Evolutionary conservation across 345 rosid genomes (phyloP), one percentile per base, ranked within the genome.

Genomic region (Murraya paniculata): DNA sequence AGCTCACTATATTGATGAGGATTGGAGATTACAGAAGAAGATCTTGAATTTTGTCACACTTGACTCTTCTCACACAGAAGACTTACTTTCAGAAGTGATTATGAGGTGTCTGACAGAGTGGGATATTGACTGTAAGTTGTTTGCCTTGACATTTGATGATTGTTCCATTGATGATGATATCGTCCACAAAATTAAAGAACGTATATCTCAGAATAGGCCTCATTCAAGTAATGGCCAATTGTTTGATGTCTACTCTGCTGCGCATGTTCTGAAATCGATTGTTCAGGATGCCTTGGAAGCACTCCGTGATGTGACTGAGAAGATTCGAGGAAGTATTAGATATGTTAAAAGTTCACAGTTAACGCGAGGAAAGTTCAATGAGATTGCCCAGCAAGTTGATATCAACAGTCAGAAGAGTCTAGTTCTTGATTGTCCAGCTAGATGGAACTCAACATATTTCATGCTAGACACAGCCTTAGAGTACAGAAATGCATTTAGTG

Each of bases 81-180:
- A 95, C 84, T 83, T 90, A 97, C 95, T 95, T 80, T 87, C 98
- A 0, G 96, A 93, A 80, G 93, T 93, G 57, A 87, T 95, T 65
- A 84, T 90, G 36, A 88, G 87, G 79, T 92, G 91, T 81, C 86
- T 95, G 75, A 84, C 80, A 84, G 98, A 92, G 39, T 95, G 99
- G 97, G 92, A 88, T 77, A 86, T 95, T 36, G 98, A 95, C 66
- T 87, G 79, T 82, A 95, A 94, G 91, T 86, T 92, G 84, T 95
- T 93, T 84, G 93, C 97, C 50, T 77, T 95, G 73, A 92, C 97
- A 11, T 91, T 92, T 79, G 98, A 90, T 80, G 88, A 89, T 71
- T 89, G 87, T 64, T 86, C 86, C 50, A 77, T 81, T 14, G 90
- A 88, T n/a, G 94, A 95, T 73, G 92, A 88, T 81, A 86, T 90